Base-by-base conservation (phyloP, 2,329 filamentous ascomycete genomes). In the Colletotrichum cordylinicola region DNA sequence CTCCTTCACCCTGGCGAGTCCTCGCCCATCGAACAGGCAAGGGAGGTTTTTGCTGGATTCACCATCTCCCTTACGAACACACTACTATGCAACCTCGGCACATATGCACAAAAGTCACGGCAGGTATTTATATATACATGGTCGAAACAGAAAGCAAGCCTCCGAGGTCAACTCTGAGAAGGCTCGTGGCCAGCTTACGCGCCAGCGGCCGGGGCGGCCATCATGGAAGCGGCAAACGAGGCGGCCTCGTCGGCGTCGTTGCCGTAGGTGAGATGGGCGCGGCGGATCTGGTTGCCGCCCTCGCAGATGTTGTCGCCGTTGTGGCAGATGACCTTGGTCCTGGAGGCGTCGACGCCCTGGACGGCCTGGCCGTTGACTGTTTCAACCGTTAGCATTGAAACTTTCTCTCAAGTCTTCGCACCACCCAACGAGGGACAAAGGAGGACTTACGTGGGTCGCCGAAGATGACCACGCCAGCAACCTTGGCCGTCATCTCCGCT, bases 221-320 rank as follows among this genome's bases (percentile, higher is more conserved):
- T 75, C 70, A 75, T 37, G 21, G 73, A 73, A n/a, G 73, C 73
- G 27, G 67, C 74, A 37, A 75, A 76, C 29, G 65, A 37, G 5
- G 82, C 82, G 56, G 82, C 82, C 21, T 78, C 74, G 8, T 70
- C 65, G 24, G 83, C 83, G 67, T 84, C 79, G 55, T 81, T 43
- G 66, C 79, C 75, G 48, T 83, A 83, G 10, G 78, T 80, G 61
- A 81, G 74, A 71, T 83, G 82, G 2, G 77, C 80, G 4, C 78
- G 67, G 24, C 78, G 80, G 16, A 83, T 80, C 35, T 80, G 72
- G 55, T 70, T 80, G 61, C 79, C 79, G 5, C 82, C 82, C 8
- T 78, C 70, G 75, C 83, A 84, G 71, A 84, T 83, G 69, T 78
- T 79, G 74, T 84, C 83, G 4, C 83, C 83, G 29, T 75, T 7